These are phyloP conservation scores for Nepenthes gracilis DNA, from an alignment of 148 eudicot genomes.

Conservation along the genomic window DNA sequence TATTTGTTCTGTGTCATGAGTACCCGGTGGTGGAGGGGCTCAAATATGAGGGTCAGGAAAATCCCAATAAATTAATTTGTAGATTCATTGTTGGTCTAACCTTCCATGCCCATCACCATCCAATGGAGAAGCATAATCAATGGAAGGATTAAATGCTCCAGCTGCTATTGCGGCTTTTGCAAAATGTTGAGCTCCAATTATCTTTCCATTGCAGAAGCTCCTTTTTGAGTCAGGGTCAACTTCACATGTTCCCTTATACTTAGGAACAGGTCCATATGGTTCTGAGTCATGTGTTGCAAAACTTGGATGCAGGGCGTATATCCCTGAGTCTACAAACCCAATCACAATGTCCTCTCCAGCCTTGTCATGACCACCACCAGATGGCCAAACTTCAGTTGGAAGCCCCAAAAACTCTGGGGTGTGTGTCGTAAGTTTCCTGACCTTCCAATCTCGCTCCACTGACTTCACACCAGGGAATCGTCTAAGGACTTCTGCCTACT, in stretches of 20 bases:
- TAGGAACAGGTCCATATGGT: conserved; percentile 77
- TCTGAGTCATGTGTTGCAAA: conserved; percentile 51
- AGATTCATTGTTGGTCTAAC: conserved; percentile 19
- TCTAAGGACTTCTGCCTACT: conserved; percentile 91
- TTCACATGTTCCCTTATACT: conserved; percentile 90
- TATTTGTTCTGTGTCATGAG: no score
- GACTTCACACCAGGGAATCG: conserved; percentile 84
- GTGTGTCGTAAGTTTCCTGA: conserved; percentile 86
- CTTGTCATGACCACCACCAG: conserved; percentile 80
- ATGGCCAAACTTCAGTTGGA: conserved; percentile 98
- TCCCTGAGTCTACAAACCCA: conserved; percentile 92
- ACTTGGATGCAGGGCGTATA: conserved; percentile 82
- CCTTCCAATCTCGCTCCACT: conserved; percentile 94
- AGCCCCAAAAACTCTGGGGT: conserved; percentile 94
- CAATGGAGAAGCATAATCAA: conserved; percentile 87
- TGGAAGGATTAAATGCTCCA: conserved; percentile 78
- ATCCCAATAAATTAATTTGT: no score
- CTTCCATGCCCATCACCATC: conserved; percentile 99
- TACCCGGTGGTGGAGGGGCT: no score
- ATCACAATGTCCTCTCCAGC: conserved; percentile 94
- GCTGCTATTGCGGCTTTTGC: conserved; percentile 91
- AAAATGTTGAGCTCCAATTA: conserved; percentile 97
- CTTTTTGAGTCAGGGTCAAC: conserved; percentile 60
- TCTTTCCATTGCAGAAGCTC: conserved; percentile 88
- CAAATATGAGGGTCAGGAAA: no score